A percentile compares a stretch with the other conserved stretches of the same genome.
phyloP scores from a whole-genome alignment of 768 basidiomycete genomes.

The Hirschioporus abietinus region DNA sequence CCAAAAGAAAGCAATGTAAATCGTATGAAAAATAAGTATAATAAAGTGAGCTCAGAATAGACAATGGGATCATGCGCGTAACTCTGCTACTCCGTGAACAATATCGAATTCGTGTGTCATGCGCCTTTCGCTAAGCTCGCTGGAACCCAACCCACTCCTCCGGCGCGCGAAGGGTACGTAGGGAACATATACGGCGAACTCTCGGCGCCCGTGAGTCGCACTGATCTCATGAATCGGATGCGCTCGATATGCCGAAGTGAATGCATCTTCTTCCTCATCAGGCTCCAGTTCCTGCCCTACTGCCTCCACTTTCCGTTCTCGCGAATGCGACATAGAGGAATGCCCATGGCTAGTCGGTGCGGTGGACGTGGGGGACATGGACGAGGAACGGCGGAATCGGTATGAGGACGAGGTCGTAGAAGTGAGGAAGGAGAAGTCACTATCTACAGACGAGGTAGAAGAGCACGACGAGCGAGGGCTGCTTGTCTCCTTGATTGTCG shows the following conservation, averaged over 20 bases:
- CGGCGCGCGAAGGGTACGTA: neutral
- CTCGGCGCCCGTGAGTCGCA: neutral
- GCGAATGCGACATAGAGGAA: neutral
- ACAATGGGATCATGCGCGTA: neutral
- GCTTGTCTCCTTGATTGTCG: neutral
- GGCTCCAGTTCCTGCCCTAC: neutral
- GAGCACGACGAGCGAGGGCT: neutral
- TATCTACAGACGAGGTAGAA: neutral
- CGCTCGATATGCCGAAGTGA: neutral
- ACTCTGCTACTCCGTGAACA: neutral
- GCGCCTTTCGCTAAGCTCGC: neutral
- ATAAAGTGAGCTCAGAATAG: neutral
- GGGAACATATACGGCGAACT: neutral
- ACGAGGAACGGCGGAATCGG: neutral
- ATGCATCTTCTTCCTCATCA: neutral
- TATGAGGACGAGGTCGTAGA: neutral
- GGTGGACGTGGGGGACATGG: neutral
- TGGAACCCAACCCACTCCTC: neutral
- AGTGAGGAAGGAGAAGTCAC: neutral
- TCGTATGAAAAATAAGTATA: neutral
- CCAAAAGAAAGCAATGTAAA: neutral
- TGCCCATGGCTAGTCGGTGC: neutral
- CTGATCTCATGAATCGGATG: neutral
- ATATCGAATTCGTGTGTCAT: neutral
- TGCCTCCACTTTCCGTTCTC: neutral